phyloP scores from a whole-genome alignment of 78 protist genomes.

The Dictyostelium citrinum region DNA sequence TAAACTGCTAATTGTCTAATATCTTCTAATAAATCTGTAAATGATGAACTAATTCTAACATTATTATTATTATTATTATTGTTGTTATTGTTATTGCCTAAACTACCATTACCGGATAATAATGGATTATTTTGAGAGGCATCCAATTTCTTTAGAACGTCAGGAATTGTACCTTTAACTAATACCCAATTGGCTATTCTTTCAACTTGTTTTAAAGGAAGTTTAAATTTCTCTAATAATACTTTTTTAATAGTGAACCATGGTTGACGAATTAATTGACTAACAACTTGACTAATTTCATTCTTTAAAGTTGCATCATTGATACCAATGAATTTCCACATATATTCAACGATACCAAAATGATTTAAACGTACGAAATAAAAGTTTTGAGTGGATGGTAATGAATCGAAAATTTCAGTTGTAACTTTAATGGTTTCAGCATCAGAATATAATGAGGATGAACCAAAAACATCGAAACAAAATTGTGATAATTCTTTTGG shows the following conservation, averaged over 20 bases:
- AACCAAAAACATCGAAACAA: constrained; percentile 60
- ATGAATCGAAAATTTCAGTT: constrained; percentile 36
- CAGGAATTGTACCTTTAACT: constrained; percentile 24
- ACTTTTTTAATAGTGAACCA: constrained; percentile 38
- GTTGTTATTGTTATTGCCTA: neutral
- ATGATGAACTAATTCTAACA: constrained; percentile 23
- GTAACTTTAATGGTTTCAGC: constrained; percentile 49
- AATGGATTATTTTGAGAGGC: neutral
- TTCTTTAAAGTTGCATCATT: neutral
- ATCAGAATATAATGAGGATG: constrained; percentile 17
- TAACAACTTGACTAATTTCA: constrained; percentile 15
- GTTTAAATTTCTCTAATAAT: constrained; percentile 26
- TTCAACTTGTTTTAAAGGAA: constrained; percentile 44
- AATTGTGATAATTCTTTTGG: constrained; percentile 66
- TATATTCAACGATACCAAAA: constrained; percentile 54
- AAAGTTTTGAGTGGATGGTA: neutral
- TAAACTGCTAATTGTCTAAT: neutral
- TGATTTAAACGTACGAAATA: constrained; percentile 55
- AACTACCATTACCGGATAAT: neutral
- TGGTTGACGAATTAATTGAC: constrained; percentile 45
- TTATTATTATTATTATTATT: neutral
- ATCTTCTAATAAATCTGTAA: constrained; percentile 30
- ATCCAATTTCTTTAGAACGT: constrained; percentile 29
- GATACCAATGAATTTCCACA: constrained; percentile 67
- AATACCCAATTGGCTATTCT: constrained; percentile 55